Evolutionary conservation across 805 yeast genomes (phyloP), one percentile per base, ranked within the genome.

Genomic region (Candida pseudoglaebosa): DNA sequence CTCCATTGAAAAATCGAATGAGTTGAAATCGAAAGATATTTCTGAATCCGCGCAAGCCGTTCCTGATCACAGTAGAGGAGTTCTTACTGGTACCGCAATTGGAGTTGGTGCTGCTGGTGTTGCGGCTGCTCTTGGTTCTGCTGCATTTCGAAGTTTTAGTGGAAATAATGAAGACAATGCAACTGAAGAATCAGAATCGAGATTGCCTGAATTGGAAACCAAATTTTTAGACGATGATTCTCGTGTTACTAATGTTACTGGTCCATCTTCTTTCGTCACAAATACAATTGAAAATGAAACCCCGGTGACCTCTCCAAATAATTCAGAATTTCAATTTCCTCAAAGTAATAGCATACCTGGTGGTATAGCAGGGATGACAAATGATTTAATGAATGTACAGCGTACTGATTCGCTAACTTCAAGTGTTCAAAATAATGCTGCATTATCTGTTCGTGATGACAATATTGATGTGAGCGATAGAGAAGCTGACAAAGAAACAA

Each of bases 401-500:
- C 41, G 93, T 50, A 85, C 95, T 2, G 84, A 82, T 42, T 85
- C 95, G 0, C 77, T 84, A 28, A 85, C 96, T 0, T 88, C 96
- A 0, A 85, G 95, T 32, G 95, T 89, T 24, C 91, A 84, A 51
- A 90, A 90, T 62, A 89, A 91, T 57, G 88, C 97, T 2, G 90
- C 97, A 0, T 77, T 80, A 61, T 85, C 95, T 16, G 95, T 88
- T 5, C 79, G 96, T 43, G 95, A 85, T 45, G 96, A 69, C 44
- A 69, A 68, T 40, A 62, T 68, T 31, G 74, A 66, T 15, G 56
- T 65, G 4, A 67, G 73, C 41, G 73, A 68, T 37, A 62, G 69
- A 33, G 74, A 65, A 10, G 43, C 38, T n/a, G 39, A 13, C 12
- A 38, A 22, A 12, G 34, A 21, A 14, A 13, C 39, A n/a, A 26